Evolutionary conservation across 2,329 filamentous ascomycete genomes (phyloP).

Genomic region (Chrysoporthe cubensis): DNA sequence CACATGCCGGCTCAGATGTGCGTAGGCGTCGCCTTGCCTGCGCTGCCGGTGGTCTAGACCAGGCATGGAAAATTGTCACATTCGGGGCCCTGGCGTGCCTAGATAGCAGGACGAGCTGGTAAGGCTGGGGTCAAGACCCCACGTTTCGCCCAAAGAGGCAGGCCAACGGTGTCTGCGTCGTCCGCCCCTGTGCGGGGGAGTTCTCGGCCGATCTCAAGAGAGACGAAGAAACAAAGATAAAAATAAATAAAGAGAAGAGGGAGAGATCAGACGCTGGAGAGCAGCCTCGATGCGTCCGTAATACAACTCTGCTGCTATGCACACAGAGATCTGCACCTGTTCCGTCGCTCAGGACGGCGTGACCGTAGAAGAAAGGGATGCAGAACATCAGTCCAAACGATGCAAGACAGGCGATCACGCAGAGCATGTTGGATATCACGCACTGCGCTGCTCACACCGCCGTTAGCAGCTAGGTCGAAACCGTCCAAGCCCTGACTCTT

Average conservation of each 20-base stretch:
- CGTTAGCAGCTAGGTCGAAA: not conserved
- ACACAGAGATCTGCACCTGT: not conserved
- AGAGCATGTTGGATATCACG: not conserved
- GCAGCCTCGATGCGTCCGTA: not conserved
- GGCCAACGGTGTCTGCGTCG: not conserved
- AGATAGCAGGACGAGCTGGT: not conserved
- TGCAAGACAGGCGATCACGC: constrained; percentile 3
- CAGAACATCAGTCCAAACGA: constrained; percentile 8
- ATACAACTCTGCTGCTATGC: not conserved
- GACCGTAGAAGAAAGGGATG: not conserved
- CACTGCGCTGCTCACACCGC: not conserved
- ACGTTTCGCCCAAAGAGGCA: constrained; percentile 1
- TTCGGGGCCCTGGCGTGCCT: not conserved
- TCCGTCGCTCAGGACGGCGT: not conserved
- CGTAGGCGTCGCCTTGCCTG: not conserved
- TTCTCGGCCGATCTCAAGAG: not conserved
- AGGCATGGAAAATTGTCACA: not conserved
- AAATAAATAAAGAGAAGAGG: too few species aligned
- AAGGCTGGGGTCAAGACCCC: not conserved
- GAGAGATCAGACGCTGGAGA: not conserved
- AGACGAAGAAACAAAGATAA: not conserved
- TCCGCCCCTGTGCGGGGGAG: not conserved
- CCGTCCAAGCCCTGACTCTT: not conserved
- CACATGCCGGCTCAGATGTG: not conserved
- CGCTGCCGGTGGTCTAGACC: not conserved